These are phyloP conservation scores for Mrakiaceae sp. DNA, from an alignment of 1,284 basidiomycete species.

Conservation along the genomic window DNA sequence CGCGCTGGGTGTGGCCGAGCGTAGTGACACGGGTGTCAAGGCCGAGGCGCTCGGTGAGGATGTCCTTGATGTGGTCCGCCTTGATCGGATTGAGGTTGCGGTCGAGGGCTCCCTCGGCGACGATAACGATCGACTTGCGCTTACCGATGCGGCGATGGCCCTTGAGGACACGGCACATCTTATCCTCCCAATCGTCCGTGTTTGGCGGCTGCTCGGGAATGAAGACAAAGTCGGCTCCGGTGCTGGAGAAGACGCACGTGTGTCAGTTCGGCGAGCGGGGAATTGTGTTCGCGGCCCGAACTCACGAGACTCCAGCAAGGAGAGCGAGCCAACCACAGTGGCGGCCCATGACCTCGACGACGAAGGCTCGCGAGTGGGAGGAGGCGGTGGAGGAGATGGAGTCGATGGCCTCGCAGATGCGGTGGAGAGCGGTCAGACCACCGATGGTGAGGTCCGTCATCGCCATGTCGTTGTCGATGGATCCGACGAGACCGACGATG, in stretches of 20 bases:
- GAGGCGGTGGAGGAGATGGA: conserved; percentile 94
- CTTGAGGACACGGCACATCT: conserved; percentile 81
- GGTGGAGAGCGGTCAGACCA: conserved; percentile 83
- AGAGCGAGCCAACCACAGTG: conserved; percentile 97
- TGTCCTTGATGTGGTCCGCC: conserved; percentile 78
- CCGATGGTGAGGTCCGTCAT: conserved; percentile 96
- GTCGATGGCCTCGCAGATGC: conserved; percentile 96
- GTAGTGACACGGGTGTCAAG: conserved; percentile 97
- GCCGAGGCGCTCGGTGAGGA: conserved; percentile 73
- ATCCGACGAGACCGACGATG: conserved; percentile 94
- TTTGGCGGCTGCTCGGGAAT: conserved; percentile 86
- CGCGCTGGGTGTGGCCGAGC: conserved; percentile 91
- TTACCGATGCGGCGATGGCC: conserved; percentile 81
- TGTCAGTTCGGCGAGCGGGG: not conserved
- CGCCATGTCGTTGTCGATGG: conserved; percentile 98
- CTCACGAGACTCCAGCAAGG: conserved; percentile 76
- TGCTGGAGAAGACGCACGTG: conserved; percentile 38
- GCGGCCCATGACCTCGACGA: conserved; percentile 96
- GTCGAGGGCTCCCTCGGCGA: conserved; percentile 92
- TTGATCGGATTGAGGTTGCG: conserved; percentile 77
- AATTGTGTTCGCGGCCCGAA: not conserved
- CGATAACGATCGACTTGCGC: conserved; percentile 95
- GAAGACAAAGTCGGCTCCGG: conserved; percentile 94
- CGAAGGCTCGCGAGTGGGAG: conserved; percentile 94
- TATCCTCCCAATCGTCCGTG: conserved; percentile 70